Evolutionary conservation across 2,329 filamentous ascomycete genomes (phyloP).

Genomic region (Fusarium continuum): DNA sequence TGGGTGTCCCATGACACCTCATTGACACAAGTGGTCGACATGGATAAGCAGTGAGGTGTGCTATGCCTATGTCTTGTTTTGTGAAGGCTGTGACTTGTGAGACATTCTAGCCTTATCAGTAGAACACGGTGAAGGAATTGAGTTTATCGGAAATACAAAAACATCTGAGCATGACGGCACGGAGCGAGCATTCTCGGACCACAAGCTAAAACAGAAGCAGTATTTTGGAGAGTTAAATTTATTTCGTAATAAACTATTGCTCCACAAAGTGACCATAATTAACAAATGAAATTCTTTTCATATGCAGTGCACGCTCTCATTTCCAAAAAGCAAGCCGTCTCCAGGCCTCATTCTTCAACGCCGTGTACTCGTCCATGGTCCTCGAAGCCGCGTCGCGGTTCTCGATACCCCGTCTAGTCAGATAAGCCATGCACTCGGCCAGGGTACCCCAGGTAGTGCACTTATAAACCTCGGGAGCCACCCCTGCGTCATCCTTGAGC

Average conservation of each 20-base stretch:
- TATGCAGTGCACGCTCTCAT: constrained; percentile 4
- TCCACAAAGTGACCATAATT: too few relatives aligned
- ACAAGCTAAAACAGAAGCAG: neutral
- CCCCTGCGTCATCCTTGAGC: constrained; percentile 40
- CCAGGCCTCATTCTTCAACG: constrained; percentile 44
- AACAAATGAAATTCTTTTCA: neutral
- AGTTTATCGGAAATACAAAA: neutral
- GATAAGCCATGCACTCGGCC: constrained; percentile 51
- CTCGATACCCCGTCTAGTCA: constrained; percentile 51
- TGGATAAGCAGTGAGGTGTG: neutral
- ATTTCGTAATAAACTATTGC: too few relatives aligned
- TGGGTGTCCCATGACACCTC: neutral
- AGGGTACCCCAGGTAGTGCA: constrained; percentile 53
- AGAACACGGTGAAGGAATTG: constrained; percentile 3
- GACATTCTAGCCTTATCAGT: neutral
- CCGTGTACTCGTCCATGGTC: constrained; percentile 45
- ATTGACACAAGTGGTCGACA: neutral
- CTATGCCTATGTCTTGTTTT: neutral
- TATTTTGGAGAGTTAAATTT: too few relatives aligned
- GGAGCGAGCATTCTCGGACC: too few relatives aligned
- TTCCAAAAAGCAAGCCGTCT: constrained; percentile 45
- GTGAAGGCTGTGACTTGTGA: neutral
- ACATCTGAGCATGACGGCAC: too few relatives aligned
- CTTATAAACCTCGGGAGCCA: constrained; percentile 50
- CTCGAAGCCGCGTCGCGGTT: constrained; percentile 51